Conservation (phyloP, 495 filamentous ascomycete species). For the Lophiotrema nucula region DNA sequence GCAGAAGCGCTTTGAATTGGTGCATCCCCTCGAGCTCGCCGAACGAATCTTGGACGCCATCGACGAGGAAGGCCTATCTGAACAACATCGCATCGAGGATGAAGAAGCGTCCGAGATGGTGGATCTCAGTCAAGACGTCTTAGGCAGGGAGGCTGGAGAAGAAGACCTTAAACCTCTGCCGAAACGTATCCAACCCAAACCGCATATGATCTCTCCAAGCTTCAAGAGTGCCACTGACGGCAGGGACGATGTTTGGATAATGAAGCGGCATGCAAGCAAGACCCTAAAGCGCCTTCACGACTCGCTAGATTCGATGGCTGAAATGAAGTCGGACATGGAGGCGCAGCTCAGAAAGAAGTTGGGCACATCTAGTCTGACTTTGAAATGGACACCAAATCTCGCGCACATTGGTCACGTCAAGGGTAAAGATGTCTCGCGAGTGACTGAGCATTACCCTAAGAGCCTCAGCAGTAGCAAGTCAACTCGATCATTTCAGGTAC, state of each 20-base stretch:
- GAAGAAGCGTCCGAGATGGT: conserved; percentile 64
- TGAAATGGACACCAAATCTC: conserved; percentile 78
- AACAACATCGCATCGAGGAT: conserved; percentile 74
- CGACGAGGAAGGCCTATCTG: conserved; percentile 85
- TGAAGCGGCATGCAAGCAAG: conserved; percentile 70
- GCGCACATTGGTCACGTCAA: conserved; percentile 91
- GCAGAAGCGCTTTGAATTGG: conserved; percentile 62
- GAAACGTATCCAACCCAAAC: conserved; percentile 27
- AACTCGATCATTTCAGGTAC: conserved; percentile 79
- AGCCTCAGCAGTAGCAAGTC: conserved; percentile 75
- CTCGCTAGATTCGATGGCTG: conserved; percentile 56
- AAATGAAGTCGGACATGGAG: conserved; percentile 59
- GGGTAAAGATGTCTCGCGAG: conserved; percentile 64
- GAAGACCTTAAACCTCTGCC: conserved; percentile 42
- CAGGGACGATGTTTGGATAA: conserved; percentile 75
- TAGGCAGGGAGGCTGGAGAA: conserved; percentile 56
- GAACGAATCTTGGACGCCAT: conserved; percentile 71
- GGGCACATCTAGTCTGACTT: conserved; percentile 53
- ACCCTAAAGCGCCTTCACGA: conserved; percentile 65
- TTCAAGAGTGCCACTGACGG: conserved; percentile 29
- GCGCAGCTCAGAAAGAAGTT: conserved; percentile 57
- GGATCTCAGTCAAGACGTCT: conserved; percentile 64
- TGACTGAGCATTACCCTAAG: conserved; percentile 20
- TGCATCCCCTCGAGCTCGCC: conserved; percentile 67
- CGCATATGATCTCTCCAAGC: conserved; percentile 20